Conservation (phyloP, 164 flowering plant species). For the Dillenia suffruticosa region DNA sequence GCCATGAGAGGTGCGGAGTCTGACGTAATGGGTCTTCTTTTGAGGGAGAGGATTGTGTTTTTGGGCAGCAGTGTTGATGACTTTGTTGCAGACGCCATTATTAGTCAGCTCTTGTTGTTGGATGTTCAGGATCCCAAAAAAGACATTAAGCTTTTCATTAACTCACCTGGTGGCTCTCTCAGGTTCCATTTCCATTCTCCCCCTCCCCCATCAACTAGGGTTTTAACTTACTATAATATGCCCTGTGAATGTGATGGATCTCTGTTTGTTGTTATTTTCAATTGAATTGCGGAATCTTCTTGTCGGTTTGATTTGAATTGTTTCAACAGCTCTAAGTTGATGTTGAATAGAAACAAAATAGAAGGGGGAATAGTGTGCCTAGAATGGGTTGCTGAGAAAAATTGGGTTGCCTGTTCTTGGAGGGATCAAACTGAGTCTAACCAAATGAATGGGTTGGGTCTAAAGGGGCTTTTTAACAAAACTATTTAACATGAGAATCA, state of each 20-base stretch:
- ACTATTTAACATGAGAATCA: no score
- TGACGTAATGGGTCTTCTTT: slow-evolving; percentile 71
- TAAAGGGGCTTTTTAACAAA: no score
- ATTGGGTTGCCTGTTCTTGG: no score
- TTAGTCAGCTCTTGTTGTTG: slow-evolving; percentile 73
- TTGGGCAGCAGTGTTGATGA: slow-evolving; percentile 72
- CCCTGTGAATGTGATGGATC: not conserved
- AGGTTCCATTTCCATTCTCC: slow-evolving; percentile 34
- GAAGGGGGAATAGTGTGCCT: no score
- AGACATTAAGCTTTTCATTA: slow-evolving; percentile 80
- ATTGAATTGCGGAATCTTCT: no score
- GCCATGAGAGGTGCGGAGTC: slow-evolving; percentile 55
- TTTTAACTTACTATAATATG: not conserved
- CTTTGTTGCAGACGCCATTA: slow-evolving; percentile 79
- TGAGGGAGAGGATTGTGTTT: slow-evolving; percentile 80
- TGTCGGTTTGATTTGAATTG: no score
- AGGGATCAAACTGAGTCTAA: no score
- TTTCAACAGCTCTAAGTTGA: no score
- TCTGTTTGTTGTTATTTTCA: not conserved
- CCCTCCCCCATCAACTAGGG: not conserved
- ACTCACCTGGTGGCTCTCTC: slow-evolving; percentile 84
- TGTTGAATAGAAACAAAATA: no score
- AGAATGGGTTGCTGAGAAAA: no score
- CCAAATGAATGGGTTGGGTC: no score
- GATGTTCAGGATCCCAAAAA: slow-evolving; percentile 79